Base-by-base conservation (phyloP, 495 filamentous ascomycete genomes). In the Aspergillus nanangensis region DNA sequence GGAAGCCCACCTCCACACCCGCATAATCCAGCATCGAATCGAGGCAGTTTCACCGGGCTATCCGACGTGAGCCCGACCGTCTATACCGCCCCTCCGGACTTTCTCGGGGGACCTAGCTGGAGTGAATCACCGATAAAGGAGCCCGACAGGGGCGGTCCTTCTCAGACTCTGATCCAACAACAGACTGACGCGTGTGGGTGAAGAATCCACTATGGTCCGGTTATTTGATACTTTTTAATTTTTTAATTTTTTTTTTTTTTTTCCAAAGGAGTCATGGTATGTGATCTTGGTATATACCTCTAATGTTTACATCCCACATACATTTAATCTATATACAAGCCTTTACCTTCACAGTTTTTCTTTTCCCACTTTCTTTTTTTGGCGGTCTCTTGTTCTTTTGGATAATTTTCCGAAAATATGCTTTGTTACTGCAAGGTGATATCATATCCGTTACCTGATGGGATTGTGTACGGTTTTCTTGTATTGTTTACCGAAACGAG, bases 1-100 rank as follows among this genome's bases (percentile, higher is more conserved):
- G 80, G 80, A 24, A 86, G 80, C 38, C 78, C 79, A 8, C 67
- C 69, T 24, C 67, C 67, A 3, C 64, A 69, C 48, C 57, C 60
- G 3, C 44, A 62, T 1, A 38, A n/a, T n/a, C n/a, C 63, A 0
- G 53, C 63, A 8, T 67, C 69, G 8, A 57, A 70, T 34, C 63
- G 65, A 24, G 61, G 55, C 24, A 70, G 65, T 52, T 64, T 69
- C 47, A 53, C 61, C 36, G 57, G 50, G 10, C 53, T 66, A 4
- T 63, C 65, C 5, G 69, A 71, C 44, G 60, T 55, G 31, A 71
- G 66, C 34, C 61, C 72, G 20, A 50, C 60, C 17, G 52, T 57
- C 3, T 41, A 53, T n/a, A 53, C 44, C 13, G 46, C 45, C 13
- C 56, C 56, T n/a, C 52, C 56, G 8, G 56, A 60, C 33, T 27